These are phyloP conservation scores for Cardamine chenopodiifolia DNA, from an alignment of 345 rosid genomes.

Conservation along the genomic window DNA sequence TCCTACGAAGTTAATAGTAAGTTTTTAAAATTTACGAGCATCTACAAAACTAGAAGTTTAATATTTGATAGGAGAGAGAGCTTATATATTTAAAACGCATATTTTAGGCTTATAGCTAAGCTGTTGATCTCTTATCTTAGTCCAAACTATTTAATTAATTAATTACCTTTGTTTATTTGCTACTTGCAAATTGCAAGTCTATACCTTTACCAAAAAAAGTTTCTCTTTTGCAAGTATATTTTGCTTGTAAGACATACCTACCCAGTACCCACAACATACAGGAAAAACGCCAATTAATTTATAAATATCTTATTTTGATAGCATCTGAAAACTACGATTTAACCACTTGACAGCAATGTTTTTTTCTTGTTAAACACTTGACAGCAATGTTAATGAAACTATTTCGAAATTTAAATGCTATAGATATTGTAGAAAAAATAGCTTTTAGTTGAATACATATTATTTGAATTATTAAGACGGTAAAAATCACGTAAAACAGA, in stretches of 20 bases:
- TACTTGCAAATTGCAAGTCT: constrained; percentile 27
- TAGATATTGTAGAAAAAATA: neutral
- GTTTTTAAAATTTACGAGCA: neutral
- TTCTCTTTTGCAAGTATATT: constrained; percentile 17
- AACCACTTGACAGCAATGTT: constrained; percentile 16
- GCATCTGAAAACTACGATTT: neutral
- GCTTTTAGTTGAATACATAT: neutral
- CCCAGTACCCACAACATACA: constrained; percentile 15
- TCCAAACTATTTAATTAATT: constrained; percentile 9
- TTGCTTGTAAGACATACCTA: constrained; percentile 40
- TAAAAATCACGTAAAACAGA: neutral
- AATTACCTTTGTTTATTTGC: constrained; percentile 15
- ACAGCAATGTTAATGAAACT: neutral
- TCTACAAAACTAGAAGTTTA: neutral
- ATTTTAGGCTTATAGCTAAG: neutral
- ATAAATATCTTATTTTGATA: neutral
- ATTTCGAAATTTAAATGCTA: neutral
- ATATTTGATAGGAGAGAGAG: constrained; percentile 37
- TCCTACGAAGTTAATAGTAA: constrained; percentile 37
- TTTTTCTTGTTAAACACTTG: too few relatives aligned
- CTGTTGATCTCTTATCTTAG: constrained; percentile 8
- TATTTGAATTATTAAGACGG: too few relatives aligned
- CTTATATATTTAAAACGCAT: constrained; percentile 30
- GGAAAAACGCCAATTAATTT: neutral
- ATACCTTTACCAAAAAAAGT: neutral